These are phyloP conservation scores for Telfairia occidentalis DNA, from an alignment of 331 rosid genomes.

Conservation along the genomic window DNA sequence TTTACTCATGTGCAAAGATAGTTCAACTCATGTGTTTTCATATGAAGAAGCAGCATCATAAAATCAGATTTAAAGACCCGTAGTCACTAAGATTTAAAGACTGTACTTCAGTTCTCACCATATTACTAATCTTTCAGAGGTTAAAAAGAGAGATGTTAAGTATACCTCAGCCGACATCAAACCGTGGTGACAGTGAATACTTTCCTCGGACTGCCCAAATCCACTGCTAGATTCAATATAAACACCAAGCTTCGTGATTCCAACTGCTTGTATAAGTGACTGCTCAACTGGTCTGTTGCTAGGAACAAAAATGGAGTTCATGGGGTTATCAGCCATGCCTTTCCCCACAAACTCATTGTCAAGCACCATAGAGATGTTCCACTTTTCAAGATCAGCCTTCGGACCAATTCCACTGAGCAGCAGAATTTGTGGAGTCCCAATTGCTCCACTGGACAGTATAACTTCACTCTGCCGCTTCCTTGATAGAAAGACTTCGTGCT, in stretches of 20 bases:
- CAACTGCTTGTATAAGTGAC: conserved; percentile 77
- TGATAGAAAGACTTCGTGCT: conserved; percentile 46
- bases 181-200: conserved; percentile 94
- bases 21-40: neutral
- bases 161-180: conserved; percentile 89
- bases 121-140: neutral
- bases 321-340: conserved; percentile 90
- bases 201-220: conserved; percentile 62
- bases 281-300: conserved; percentile 36
- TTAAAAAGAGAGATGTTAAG: neutral
- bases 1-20: neutral
- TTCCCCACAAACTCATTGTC: conserved; percentile 65
- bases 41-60: neutral
- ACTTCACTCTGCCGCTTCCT: conserved; percentile 51
- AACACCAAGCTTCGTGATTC: conserved; percentile 76
- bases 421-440: conserved; percentile 82
- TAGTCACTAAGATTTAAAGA: neutral
- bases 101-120: neutral
- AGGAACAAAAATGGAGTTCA: conserved; percentile 80
- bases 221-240: conserved; percentile 94
- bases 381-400: conserved; percentile 47
- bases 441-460: conserved; percentile 70
- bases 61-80: neutral
- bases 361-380: conserved; percentile 56
- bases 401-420: conserved; percentile 93